Evolutionary conservation across 139 green algal genomes (phyloP), one percentile per base, ranked within the genome.

Genomic region (Astrephomene gubernaculifera): DNA sequence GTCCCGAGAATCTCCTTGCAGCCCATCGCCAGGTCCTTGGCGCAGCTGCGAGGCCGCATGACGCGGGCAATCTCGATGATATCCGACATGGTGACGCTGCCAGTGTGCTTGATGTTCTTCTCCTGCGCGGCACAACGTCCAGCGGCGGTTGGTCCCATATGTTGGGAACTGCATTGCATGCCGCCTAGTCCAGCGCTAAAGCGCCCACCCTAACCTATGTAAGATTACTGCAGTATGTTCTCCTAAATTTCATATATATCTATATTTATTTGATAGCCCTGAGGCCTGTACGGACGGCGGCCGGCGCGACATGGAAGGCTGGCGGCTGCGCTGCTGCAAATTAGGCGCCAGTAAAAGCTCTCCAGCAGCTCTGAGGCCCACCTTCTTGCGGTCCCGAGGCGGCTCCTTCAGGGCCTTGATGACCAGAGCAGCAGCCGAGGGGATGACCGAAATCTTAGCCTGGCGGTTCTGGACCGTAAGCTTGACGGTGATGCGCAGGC

Each of bases 1-100:
- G 98, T 99, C 75, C 98, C 98, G 67, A 99, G 90, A 71, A 99
- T 99, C 93, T 99, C 98, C 94, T 99, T 99, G 87, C 97, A 96
- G 38, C 95, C 98, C 87, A 97, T 98, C 8, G 90, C 82, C 36
- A 99, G 92, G 29, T 91, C 82, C 83, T 93, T 94, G n/a, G 98
- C 97, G 87, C 95, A 99, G 89, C 91, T 97, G 38, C 98, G 91
- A 71, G 97, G 93, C 54, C 94, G 87, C 97, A 99, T 99, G 67
- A 98, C 87, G 76, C 97, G 94, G 2, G 97, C 98, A 75, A 99
- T 96, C 92, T 99, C 96, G 64, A 98, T 95, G 57, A 99, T 91
- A 78, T 99, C 97, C 39, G 98, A 95, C 67, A 99, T 75, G 3
- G 88, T 90, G 76, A 99, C 91, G 93, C 98, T 99, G 88, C 98